Conservation (phyloP, 805 yeast species). For the Jamesozyma gamospora region DNA sequence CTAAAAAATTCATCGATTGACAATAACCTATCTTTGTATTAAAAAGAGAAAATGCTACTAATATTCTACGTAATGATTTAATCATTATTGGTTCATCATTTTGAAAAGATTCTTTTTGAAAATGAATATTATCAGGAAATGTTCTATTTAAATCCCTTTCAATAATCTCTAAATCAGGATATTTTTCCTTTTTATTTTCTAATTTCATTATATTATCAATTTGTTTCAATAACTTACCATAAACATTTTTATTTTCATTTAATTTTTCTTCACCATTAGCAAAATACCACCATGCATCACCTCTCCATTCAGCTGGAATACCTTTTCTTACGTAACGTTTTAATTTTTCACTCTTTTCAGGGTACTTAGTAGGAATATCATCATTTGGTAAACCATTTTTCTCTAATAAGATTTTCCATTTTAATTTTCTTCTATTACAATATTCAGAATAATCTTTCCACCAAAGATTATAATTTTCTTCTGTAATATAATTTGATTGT, state of each 20-base stretch:
- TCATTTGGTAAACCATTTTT: constrained; percentile 48
- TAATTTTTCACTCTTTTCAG: constrained; percentile 67
- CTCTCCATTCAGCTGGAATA: constrained; percentile 95
- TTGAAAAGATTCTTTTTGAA: constrained; percentile 37
- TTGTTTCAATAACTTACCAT: constrained; percentile 54
- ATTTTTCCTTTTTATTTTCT: constrained; percentile 6
- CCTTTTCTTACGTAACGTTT: constrained; percentile 82
- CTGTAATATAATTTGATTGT: constrained; percentile 42
- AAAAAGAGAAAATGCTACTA: constrained; percentile 73
- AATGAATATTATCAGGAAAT: constrained; percentile 85
- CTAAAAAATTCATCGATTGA: constrained; percentile 86
- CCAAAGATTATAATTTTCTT: constrained; percentile 62
- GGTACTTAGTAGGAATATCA: constrained; percentile 52
- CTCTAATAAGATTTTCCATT: constrained; percentile 64
- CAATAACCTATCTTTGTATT: constrained; percentile 92
- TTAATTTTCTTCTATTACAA: constrained; percentile 52
- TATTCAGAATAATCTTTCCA: constrained; percentile 58
- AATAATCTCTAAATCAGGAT: constrained; percentile 72
- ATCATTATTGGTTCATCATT: constrained; percentile 53
- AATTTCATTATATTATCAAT: constrained; percentile 34
- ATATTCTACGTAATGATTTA: constrained; percentile 64
- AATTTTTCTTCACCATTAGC: constrained; percentile 75
- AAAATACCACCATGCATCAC: constrained; percentile 92
- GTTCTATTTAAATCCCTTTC: constrained; percentile 91
- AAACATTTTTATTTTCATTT: constrained; percentile 61